Percentiles rank a stretch among this genome's conserved stretches.
These are phyloP conservation scores for Lunularia cruciata DNA, from an alignment of 225 moss, liverwort and hornwort species.

Conservation along the genomic window DNA sequence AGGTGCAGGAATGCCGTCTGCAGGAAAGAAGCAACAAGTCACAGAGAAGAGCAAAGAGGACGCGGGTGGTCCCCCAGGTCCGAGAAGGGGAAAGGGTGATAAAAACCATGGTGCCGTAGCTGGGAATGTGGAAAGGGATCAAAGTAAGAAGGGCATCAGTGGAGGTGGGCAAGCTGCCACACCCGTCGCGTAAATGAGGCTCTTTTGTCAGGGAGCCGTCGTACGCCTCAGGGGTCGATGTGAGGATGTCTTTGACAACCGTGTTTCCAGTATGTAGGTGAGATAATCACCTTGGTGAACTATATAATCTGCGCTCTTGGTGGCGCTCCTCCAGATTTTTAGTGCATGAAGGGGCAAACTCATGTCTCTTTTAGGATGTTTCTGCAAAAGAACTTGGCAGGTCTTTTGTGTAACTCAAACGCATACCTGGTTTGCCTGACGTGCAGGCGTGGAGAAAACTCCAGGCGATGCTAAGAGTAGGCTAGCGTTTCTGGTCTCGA, in stretches of 20 bases:
- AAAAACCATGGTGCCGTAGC: conserved; percentile 4
- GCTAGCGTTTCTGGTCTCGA: neutral
- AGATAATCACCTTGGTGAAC: conserved; percentile 3
- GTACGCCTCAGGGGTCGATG: neutral
- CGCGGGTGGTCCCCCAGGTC: conserved; percentile 4
- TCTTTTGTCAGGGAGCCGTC: neutral
- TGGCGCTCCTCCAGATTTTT: neutral
- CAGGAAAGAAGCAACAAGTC: conserved; percentile 28
- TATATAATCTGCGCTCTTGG: neutral
- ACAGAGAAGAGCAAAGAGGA: conserved; percentile 35
- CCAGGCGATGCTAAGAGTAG: neutral
- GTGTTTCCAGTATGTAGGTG: conserved; percentile 13
- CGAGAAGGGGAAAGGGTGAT: conserved; percentile 35
- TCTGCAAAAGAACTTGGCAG: neutral
- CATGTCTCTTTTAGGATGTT: neutral
- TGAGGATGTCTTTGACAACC: neutral
- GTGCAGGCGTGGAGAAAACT: neutral
- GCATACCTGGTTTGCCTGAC: neutral
- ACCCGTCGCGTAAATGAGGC: neutral
- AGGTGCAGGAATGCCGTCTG: neutral
- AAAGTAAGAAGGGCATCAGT: conserved; percentile 7
- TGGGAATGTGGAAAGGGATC: conserved; percentile 13
- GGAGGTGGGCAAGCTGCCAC: conserved; percentile 7
- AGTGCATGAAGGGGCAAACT: neutral
- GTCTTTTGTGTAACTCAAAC: neutral